Conservation (phyloP, 129 eudicot species). For the Tagetes erecta region DNA sequence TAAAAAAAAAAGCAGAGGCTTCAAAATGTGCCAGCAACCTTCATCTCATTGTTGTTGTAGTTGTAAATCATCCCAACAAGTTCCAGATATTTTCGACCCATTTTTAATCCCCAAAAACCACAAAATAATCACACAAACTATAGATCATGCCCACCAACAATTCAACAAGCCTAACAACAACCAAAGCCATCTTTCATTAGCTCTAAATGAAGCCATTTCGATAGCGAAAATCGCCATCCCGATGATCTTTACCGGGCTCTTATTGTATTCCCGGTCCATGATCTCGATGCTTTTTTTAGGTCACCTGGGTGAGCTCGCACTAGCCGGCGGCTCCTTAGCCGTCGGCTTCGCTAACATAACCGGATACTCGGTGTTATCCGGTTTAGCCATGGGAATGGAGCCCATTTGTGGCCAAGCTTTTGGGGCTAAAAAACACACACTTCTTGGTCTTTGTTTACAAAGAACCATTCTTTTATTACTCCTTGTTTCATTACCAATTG, state of each 20-base stretch:
- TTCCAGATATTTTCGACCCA: slow-evolving; percentile 23
- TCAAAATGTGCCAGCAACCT: slow-evolving; percentile 56
- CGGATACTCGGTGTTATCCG: slow-evolving; percentile 83
- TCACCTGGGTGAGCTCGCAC: slow-evolving; percentile 64
- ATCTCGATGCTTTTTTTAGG: slow-evolving; percentile 85
- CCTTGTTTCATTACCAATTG: slow-evolving; percentile 55
- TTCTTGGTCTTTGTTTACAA: slow-evolving; percentile 67
- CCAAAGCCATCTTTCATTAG: slow-evolving; percentile 39
- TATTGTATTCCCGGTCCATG: slow-evolving; percentile 84
- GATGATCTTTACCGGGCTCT: slow-evolving; percentile 80
- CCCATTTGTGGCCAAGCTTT: slow-evolving; percentile 96
- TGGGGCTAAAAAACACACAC: slow-evolving; percentile 63
- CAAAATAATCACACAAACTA: slow-evolving; percentile 35
- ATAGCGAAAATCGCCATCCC: slow-evolving; percentile 69
- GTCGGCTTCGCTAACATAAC: slow-evolving; percentile 86
- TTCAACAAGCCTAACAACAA: slow-evolving; percentile 11
- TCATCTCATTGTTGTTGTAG: slow-evolving; percentile 41
- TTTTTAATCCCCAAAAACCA: slow-evolving; percentile 24
- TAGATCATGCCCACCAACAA: slow-evolving; percentile 24
- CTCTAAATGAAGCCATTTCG: slow-evolving; percentile 48
- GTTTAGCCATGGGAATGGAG: slow-evolving; percentile 96
- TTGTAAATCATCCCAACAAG: slow-evolving; percentile 38
- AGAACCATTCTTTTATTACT: slow-evolving; percentile 56
- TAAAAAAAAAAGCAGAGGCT: slow-evolving; percentile 12
- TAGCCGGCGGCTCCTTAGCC: slow-evolving; percentile 83